Evolutionary conservation across 2,329 filamentous ascomycete genomes (phyloP).

Genomic region (Grosmannia serpens): DNA sequence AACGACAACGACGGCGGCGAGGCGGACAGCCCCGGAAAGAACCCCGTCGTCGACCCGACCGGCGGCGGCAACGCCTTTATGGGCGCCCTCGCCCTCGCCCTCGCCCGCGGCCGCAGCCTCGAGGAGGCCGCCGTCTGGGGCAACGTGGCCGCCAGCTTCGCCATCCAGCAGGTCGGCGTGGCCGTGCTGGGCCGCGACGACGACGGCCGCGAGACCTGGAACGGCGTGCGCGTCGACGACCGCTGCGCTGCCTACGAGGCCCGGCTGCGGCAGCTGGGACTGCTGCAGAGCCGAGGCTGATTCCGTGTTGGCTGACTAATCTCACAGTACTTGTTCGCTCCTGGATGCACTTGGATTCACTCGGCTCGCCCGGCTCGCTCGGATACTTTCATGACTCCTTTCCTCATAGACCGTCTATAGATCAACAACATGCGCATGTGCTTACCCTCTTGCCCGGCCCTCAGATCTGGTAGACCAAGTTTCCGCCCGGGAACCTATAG

Average conservation of each 20-base stretch:
- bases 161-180: constrained; percentile 88
- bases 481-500: constrained; percentile 45
- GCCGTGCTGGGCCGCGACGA: constrained; percentile 42
- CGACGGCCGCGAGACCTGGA: constrained; percentile 47
- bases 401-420: background rate
- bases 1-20: no score
- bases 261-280: constrained; percentile 17
- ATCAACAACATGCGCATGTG: no score
- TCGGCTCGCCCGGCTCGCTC: no score
- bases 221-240: constrained; percentile 40
- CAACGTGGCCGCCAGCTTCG: constrained; percentile 76
- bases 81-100: constrained; percentile 43
- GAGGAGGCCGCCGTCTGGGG: constrained; percentile 69
- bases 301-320: background rate
- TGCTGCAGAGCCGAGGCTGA: background rate
- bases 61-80: constrained; percentile 90
- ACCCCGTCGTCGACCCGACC: constrained; percentile 71
- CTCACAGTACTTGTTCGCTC: background rate
- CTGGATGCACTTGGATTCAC: no score
- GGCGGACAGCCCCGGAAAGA: background rate
- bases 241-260: constrained; percentile 40
- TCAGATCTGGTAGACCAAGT: constrained; percentile 59
- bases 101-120: constrained; percentile 47
- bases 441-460: background rate
- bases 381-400: no score